Evolutionary conservation across 805 yeast genomes (phyloP), one percentile per base, ranked within the genome.

Genomic region (Candida sanyiensis): DNA sequence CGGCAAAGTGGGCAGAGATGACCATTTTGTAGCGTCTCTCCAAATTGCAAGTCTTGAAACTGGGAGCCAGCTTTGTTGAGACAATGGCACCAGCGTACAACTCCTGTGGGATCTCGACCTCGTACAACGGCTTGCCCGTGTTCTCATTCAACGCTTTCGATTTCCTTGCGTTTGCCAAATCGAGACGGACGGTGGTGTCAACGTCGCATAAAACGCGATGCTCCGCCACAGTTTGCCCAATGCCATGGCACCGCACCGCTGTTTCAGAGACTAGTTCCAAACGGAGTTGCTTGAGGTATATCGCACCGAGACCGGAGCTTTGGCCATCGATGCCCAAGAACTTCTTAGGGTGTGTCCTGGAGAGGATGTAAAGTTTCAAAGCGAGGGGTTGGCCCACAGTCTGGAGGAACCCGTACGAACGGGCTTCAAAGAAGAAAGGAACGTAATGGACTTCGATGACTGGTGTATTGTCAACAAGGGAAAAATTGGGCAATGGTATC

Each of bases 31-130:
- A 74, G 10, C 43, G 46, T 31, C 84, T 63, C 9, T 62, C 54
- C 13, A 80, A 63, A 49, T 77, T 78, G 49, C 84, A 77, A 3
- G 78, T 69, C 19, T 52, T 57, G 54, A 80, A 80, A 30, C 63
- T 49, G 28, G 45, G 42, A 4, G 26, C 20, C 11, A 38, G 8
- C 6, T 18, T n/a, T 19, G 72, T 67, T 0, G 85, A 83, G 8
- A 77, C 47, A 2, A 61, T 51, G 17, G 73, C 67, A 41, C 63
- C 64, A 19, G 59, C 47, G 43, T 61, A 70, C 39, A 64, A 21
- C 7, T 28, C 28, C 4, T 15, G 6, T 15, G 48, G 48, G 7
- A 44, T 37, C 19, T 42, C 38, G 6, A 42, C 8, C 66, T 70
- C 43, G 76, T 52, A 47, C 63, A 72, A 0, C 73, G 50, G 15